Base-by-base conservation (phyloP, 2,329 filamentous ascomycete species). In the Fusarium mundagurra region DNA sequence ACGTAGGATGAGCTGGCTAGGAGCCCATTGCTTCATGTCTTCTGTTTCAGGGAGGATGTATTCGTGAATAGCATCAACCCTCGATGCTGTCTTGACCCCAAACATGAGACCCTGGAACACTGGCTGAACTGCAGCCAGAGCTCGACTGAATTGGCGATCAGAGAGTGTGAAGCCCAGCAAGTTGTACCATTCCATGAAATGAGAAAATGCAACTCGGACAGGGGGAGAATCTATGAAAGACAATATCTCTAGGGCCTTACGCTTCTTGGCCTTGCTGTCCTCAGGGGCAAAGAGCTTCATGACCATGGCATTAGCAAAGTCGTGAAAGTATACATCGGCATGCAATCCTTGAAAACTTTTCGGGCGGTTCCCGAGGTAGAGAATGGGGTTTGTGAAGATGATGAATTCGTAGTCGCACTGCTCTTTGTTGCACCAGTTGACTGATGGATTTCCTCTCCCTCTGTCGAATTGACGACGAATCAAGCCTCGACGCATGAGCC, bases 211-310 rank as follows among this genome's bases (percentile, higher is more conserved):
- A n/a, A 60, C 41, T 39, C 72, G 66, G 6, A 80, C 75, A 31
- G 77, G 76, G 10, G 79, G 79, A 5, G 77, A 80, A 24, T 73
- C 69, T 11, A 77, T 41, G 38, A 80, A 80, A 2, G 79, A 76
- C 50, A 75, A 33, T 8, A 79, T 34, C 24, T 63, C 70, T 11
- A 61, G 61, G 6, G 39, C 22, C n/a, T 75, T 79, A n/a, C 61
- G 54, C 12, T 67, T 38, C 45, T 60, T 69, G 29, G 54, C 54
- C 17, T 59, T 63, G 18, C 34, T 36, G 18, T 64, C 64, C 34
- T 55, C 33, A 3, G 61, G 29, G 17, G 36, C 53, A 51, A 76
- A 72, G 27, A 77, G 48, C 14, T 39, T 53, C 8, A 54, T 60
- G 10, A 67, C 60, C 57, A 74, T 70, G 6, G 69, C 64, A 24